Base-by-base conservation (phyloP, 768 basidiomycete genomes). In the Piloderma croceum region DNA sequence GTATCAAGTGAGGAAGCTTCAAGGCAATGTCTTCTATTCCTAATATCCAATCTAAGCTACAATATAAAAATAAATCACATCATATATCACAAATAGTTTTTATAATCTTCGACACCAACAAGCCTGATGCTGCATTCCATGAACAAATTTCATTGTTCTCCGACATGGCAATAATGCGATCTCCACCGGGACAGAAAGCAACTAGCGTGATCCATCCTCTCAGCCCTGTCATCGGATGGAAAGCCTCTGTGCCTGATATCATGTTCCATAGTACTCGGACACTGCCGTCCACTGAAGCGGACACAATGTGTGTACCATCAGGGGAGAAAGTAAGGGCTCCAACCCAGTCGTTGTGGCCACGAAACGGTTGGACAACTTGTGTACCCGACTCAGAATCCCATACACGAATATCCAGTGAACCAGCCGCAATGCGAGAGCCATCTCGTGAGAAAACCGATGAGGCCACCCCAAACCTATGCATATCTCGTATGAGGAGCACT, bases 161-260 rank as follows among this genome's bases (percentile, higher is more conserved):
- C 6, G 46, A 46, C 3, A 42, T 48, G 15, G 51, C 49, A 17
- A 44, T 47, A 22, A 53, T 38, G 18, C 36, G 34, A 23, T 23
- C 35, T 3, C 54, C 54, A 37, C 58, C 50, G n/a, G 45, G 31
- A 5, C 57, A 55, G 22, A 57, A 46, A 2, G 51, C 49, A 13
- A 55, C 45, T 4, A 48, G 46, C 5, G 29, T 41, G 15, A 60
- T 44, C 36, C 33, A 63, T 38, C 41, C 52, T 48, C 36, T 61
- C 52, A 4, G 55, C 56, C 36, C 56, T 59, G 36, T 63, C 63
- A 7, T 56, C 57, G 2, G 59, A 61, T 9, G 58, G 58, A 31
- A 61, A 42, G n/a, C 25, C 15, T 35, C 47, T 31, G 12, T 12
- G 17, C 19, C 17, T 25, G 21, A 24, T 24, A 24, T 46, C 45